Percentiles rank a stretch among this genome's conserved stretches.
phyloP scores from a whole-genome alignment of 495 filamentous ascomycete genomes.

The Hypoxylon perforatum region DNA sequence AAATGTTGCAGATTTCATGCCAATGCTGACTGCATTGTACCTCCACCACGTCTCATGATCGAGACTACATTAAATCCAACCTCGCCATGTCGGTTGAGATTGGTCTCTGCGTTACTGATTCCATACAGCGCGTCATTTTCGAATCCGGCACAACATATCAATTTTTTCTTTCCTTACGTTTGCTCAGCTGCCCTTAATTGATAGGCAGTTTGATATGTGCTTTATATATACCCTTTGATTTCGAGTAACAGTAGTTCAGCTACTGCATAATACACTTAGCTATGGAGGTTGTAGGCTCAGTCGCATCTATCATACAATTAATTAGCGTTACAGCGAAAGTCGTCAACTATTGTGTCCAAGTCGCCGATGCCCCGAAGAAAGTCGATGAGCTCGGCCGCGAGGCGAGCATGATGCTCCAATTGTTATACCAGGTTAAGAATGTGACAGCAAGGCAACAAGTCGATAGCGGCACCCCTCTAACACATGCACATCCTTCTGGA shows the following conservation, averaged over 20 bases:
- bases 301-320: conserved; percentile 35
- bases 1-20: too few species aligned
- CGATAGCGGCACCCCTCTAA: conserved; percentile 6
- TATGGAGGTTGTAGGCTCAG: conserved; percentile 36
- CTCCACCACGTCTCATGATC: too few species aligned
- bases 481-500: conserved; percentile 13
- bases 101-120: too few species aligned
- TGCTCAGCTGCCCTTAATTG: too few species aligned
- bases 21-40: too few species aligned
- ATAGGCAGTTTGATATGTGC: too few species aligned
- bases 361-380: conserved; percentile 29
- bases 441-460: neutral
- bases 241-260: neutral
- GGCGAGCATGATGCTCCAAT: conserved; percentile 31
- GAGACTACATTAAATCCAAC: too few species aligned
- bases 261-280: neutral
- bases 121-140: too few species aligned
- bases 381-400: conserved; percentile 32
- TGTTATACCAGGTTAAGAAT: conserved; percentile 30
- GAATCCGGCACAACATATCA: too few species aligned
- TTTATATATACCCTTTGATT: too few species aligned
- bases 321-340: conserved; percentile 32
- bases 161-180: too few species aligned
- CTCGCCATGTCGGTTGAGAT: too few species aligned
- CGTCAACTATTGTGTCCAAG: conserved; percentile 26